phyloP scores from a whole-genome alignment of 371 early-diverging fungal species.

The Rhizopus delemar region DNA sequence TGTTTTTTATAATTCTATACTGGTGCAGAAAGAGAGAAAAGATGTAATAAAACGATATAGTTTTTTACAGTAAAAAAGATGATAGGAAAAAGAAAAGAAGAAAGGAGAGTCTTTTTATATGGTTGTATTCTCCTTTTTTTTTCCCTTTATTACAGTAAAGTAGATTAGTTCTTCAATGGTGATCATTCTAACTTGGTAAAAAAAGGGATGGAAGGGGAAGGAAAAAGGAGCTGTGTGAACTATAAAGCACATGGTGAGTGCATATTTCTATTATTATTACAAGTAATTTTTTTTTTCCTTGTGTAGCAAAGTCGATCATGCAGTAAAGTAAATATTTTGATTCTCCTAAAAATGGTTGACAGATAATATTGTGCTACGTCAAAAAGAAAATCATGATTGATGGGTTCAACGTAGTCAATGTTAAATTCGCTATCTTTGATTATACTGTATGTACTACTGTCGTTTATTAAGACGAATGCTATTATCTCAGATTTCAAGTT shows the following conservation, averaged over 20 bases:
- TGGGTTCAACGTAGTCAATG: too few relatives aligned
- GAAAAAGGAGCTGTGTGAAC: neutral
- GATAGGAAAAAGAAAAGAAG: constrained; percentile 2
- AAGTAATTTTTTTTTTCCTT: neutral
- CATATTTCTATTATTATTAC: neutral
- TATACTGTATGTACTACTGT: too few relatives aligned
- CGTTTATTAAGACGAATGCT: too few relatives aligned
- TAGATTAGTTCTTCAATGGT: neutral
- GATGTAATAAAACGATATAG: neutral
- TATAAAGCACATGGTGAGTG: neutral
- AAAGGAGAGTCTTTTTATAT: neutral
- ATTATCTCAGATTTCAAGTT: too few relatives aligned
- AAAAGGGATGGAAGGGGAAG: neutral
- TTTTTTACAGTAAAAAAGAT: neutral
- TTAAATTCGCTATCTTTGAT: too few relatives aligned
- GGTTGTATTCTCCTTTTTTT: neutral
- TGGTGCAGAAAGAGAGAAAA: neutral
- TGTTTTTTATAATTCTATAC: constrained; percentile 2
- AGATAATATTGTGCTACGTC: neutral
- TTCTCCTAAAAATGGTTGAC: neutral
- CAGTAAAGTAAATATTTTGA: neutral
- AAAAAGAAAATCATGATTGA: too few relatives aligned
- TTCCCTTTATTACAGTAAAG: neutral
- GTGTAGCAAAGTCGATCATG: neutral
- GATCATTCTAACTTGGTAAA: neutral